Conservation (phyloP, 2,329 filamentous ascomycete species). For the Xylaria sp. region DNA sequence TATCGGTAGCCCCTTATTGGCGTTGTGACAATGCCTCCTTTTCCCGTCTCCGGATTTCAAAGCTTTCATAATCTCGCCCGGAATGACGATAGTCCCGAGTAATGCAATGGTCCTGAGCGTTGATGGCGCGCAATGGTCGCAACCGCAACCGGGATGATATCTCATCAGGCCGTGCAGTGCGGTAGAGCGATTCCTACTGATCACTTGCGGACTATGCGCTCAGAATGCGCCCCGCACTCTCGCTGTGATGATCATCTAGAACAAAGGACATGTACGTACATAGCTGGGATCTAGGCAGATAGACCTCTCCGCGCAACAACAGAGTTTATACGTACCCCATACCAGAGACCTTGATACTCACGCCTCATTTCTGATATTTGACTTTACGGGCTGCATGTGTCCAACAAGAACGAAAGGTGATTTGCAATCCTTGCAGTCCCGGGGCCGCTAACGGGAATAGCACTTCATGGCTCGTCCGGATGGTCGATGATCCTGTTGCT, state of each 20-base stretch:
- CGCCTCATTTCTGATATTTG: not conserved
- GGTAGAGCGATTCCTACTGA: not conserved
- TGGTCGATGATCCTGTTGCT: conserved; percentile 7
- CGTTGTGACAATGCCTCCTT: not conserved
- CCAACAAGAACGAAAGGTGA: conserved; percentile 14
- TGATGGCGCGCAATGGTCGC: conserved; percentile 9
- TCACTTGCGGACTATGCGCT: not conserved
- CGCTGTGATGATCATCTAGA: no score
- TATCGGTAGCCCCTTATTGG: not conserved
- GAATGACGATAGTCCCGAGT: conserved; percentile 7
- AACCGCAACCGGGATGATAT: not conserved
- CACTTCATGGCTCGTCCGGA: conserved; percentile 1
- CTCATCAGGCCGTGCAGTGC: not conserved
- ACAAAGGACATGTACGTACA: no score
- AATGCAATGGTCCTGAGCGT: conserved; percentile 16
- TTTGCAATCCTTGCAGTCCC: conserved; percentile 6
- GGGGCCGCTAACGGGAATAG: conserved; percentile 5
- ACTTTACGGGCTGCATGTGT: conserved; percentile 1
- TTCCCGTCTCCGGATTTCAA: not conserved
- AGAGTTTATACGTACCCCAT: no score
- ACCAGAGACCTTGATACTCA: no score
- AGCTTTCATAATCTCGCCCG: not conserved
- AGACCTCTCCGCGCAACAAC: no score
- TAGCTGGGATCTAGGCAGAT: no score
- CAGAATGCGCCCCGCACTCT: not conserved